Evolutionary conservation across 1,139 yeast genomes (phyloP), one percentile per base, ranked within the genome.

Genomic region (Yarrowia galli): DNA sequence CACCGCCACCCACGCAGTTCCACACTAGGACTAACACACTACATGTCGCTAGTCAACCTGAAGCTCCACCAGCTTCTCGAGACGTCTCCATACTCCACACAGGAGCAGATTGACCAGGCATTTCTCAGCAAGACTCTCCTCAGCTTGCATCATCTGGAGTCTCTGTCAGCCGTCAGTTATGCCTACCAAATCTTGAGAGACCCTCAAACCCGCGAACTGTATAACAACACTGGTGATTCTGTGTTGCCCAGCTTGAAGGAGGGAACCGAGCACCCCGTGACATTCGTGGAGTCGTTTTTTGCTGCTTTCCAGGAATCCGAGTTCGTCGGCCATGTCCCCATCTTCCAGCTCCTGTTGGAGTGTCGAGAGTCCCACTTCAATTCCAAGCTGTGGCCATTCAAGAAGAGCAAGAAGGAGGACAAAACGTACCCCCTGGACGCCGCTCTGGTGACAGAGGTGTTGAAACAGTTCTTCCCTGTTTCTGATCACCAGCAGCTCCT

Each of bases 71-170:
- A 58, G 42, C 51, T 58, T 10, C 40, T 58, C 12, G 64, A 43
- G 51, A 58, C 64, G 32, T 28, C 49, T 6, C 51, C 64, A 8
- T 58, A 42, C 64, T 58, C 64, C 42, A 58, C 64, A 1, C 64
- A 58, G 38, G 64, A 58, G 51, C 64, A 58, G 25, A 58, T 58
- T 20, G 64, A 58, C 51, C 64, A 58, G 51, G 64, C 64, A 8
- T 58, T 58, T 28, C 46, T 58, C 42, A 32, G n/a, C 40, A 43
- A 58, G 51, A 43, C 64, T 4, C 40, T 58, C 9, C 7, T 12
- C 20, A 32, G 28, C 40, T 16, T 58, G 40, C 51, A 58, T 28
- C 51, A 58, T 15, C 42, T 58, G 20, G 64, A 43, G 42, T 58
- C 51, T 3, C 22, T 58, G 42, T 58, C 64, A 20, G 64, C 64